Conservation (phyloP, 2,329 filamentous ascomycete species). For the Ophidiomyces ophidiicola region DNA sequence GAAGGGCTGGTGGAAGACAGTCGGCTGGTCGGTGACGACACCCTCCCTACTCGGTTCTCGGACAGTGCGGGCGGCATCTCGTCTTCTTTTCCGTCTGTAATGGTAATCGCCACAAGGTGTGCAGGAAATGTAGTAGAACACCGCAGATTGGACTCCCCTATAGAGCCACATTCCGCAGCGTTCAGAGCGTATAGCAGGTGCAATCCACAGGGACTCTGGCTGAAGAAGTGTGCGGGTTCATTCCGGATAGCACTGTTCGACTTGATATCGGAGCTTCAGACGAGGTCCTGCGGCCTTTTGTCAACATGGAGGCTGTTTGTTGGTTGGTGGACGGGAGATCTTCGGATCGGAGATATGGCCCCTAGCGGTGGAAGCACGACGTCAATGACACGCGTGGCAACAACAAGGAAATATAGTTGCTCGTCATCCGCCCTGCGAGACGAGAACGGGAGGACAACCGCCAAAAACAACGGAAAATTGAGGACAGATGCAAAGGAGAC, state of each 20-base stretch:
- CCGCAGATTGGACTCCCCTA: slow-evolving; percentile 38
- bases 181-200: slow-evolving; percentile 2
- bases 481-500: background rate
- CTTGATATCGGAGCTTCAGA: background rate
- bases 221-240: background rate
- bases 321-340: background rate
- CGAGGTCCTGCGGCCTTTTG: background rate
- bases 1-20: slow-evolving; percentile 60
- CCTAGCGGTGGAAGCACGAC: background rate
- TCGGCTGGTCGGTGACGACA: slow-evolving; percentile 51
- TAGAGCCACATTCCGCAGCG: slow-evolving; percentile 34
- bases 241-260: background rate
- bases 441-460: slow-evolving; percentile 1
- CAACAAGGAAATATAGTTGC: slow-evolving; percentile 1
- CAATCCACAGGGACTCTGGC: background rate
- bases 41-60: slow-evolving; percentile 53
- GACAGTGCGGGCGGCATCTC: slow-evolving; percentile 56
- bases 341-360: background rate
- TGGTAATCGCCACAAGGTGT: slow-evolving; percentile 55
- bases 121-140: slow-evolving; percentile 40
- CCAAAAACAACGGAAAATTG: background rate
- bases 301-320: slow-evolving; percentile 3
- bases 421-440: slow-evolving; percentile 8
- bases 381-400: background rate
- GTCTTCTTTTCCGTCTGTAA: slow-evolving; percentile 57